Evolutionary conservation across 1,284 basidiomycete genomes (phyloP).

Genomic region (Papiliotrema flavescens): DNA sequence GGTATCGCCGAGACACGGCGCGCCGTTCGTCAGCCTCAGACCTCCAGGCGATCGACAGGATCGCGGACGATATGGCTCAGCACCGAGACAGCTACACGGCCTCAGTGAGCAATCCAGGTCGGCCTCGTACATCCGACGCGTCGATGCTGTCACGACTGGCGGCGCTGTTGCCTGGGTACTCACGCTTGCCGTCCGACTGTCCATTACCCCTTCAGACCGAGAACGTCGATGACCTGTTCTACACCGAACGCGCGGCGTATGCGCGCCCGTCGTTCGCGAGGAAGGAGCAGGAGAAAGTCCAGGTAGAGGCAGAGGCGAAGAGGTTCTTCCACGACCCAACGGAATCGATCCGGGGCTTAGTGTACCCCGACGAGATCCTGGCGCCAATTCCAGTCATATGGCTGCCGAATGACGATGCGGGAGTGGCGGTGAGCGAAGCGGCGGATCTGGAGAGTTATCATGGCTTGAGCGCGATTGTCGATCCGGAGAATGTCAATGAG

Average conservation of each 20-base stretch:
- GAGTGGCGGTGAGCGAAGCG: constrained; percentile 53
- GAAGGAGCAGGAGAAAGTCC: background rate
- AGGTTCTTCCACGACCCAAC: constrained; percentile 57
- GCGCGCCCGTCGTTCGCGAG: constrained; percentile 12
- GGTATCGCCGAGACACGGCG: background rate
- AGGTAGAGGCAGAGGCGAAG: background rate
- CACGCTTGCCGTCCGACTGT: constrained; percentile 17
- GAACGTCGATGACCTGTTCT: constrained; percentile 68
- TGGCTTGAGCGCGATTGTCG: constrained; percentile 27
- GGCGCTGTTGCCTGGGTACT: constrained; percentile 18
- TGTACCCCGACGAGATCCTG: constrained; percentile 75
- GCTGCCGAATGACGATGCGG: constrained; percentile 69
- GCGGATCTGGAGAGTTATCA: constrained; percentile 26
- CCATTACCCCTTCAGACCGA: constrained; percentile 56
- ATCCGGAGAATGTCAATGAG: constrained; percentile 9
- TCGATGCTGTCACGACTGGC: constrained; percentile 16
- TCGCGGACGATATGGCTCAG: background rate
- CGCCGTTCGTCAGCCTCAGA: background rate
- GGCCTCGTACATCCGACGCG: constrained; percentile 13
- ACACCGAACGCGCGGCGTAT: constrained; percentile 59
- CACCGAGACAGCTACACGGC: background rate
- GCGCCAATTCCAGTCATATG: constrained; percentile 72
- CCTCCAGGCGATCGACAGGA: background rate
- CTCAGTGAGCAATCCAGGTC: background rate
- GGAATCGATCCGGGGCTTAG: constrained; percentile 66